phyloP scores from a whole-genome alignment of 148 eudicot species.

The Cornus florida region DNA sequence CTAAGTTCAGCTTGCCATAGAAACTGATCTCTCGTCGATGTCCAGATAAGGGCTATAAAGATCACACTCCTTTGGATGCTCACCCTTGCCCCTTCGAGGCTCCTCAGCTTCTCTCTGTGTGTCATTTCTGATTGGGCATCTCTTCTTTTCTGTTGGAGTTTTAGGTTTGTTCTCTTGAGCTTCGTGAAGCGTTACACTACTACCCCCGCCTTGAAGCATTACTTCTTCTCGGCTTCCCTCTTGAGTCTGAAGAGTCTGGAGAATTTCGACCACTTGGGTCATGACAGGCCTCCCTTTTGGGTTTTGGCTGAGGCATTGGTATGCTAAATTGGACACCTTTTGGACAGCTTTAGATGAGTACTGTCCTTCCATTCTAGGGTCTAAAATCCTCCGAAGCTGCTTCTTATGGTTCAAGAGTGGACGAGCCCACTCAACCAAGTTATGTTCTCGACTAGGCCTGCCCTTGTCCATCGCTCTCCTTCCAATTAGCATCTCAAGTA shows the following conservation, averaged over 20 bases:
- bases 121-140: slow-evolving; percentile 16
- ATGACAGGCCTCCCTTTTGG: slow-evolving; percentile 82
- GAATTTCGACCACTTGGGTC: slow-evolving; percentile 78
- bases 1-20: background rate
- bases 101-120: slow-evolving; percentile 23
- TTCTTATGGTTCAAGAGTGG: slow-evolving; percentile 75
- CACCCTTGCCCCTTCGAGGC: slow-evolving; percentile 41
- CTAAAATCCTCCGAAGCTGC: slow-evolving; percentile 64
- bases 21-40: slow-evolving; percentile 19
- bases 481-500: slow-evolving; percentile 88
- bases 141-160: slow-evolving; percentile 22
- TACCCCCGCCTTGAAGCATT: slow-evolving; percentile 35
- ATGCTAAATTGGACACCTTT: slow-evolving; percentile 71
- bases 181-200: slow-evolving; percentile 51
- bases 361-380: slow-evolving; percentile 82
- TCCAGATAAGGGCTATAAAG: slow-evolving; percentile 37
- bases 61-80: slow-evolving; percentile 43
- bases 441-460: slow-evolving; percentile 80
- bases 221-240: slow-evolving; percentile 47
- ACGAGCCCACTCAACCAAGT: slow-evolving; percentile 82
- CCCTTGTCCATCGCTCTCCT: slow-evolving; percentile 76
- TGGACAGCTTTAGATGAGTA: slow-evolving; percentile 55
- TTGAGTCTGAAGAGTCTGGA: slow-evolving; percentile 53
- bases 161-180: slow-evolving; percentile 30
- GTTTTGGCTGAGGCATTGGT: slow-evolving; percentile 85